Conservation (phyloP, 108 stramenopile species). For the Fistulifera pelliculosa region DNA sequence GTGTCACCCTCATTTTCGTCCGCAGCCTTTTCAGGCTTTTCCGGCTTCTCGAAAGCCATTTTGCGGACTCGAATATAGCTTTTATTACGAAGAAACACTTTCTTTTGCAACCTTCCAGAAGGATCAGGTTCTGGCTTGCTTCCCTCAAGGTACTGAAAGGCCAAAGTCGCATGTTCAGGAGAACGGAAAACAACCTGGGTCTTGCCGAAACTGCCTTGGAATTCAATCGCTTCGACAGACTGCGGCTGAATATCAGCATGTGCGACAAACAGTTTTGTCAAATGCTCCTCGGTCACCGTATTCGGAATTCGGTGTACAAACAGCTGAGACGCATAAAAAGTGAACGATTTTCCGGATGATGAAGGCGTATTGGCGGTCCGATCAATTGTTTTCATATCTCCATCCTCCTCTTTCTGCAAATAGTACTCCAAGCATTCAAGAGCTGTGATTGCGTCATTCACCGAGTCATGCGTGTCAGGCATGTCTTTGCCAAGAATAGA, state of each 20-base stretch:
- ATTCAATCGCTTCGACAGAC: conserved; percentile 50
- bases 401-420: conserved; percentile 33
- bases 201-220: conserved; percentile 55
- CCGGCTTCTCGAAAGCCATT: conserved; percentile 35
- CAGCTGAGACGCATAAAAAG: conserved; percentile 23
- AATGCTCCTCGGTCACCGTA: conserved; percentile 27
- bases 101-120: conserved; percentile 77
- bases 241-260: conserved; percentile 53
- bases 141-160: conserved; percentile 57
- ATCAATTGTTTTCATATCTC: conserved; percentile 49
- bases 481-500: conserved; percentile 56
- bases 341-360: background rate
- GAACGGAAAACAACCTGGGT: conserved; percentile 54
- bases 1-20: no score
- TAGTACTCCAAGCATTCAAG: conserved; percentile 44
- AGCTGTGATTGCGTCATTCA: conserved; percentile 77
- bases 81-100: conserved; percentile 60
- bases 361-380: conserved; percentile 17
- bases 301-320: conserved; percentile 78
- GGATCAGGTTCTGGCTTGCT: conserved; percentile 60
- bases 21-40: background rate
- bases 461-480: conserved; percentile 80
- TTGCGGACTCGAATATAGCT: conserved; percentile 75
- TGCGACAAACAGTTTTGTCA: conserved; percentile 60
- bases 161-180: conserved; percentile 53